phyloP scores from a whole-genome alignment of 1,284 basidiomycete genomes.

The Vanrija humicola region DNA sequence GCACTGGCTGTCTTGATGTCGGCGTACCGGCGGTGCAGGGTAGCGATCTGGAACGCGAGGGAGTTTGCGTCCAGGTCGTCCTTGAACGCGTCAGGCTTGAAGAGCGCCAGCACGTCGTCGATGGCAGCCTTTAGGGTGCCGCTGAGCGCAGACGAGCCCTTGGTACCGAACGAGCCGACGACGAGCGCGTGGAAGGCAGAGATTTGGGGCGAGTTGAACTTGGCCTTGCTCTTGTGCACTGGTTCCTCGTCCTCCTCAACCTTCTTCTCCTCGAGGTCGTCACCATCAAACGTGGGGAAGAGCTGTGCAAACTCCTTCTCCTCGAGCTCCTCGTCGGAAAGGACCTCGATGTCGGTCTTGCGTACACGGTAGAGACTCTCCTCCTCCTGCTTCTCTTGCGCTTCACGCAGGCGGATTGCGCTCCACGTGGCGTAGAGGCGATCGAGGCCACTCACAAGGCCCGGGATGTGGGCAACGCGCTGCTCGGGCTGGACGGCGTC shows the following conservation, averaged over 20 bases:
- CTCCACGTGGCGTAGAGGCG: conserved; percentile 76
- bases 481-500: conserved; percentile 44
- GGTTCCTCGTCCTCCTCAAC: conserved; percentile 5
- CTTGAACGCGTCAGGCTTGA: conserved; percentile 22
- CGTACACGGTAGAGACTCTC: conserved; percentile 76
- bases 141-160: background rate
- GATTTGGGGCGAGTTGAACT: conserved; percentile 23
- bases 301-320: conserved; percentile 74
- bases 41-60: conserved; percentile 34
- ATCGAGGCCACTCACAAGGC: conserved; percentile 61
- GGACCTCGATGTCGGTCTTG: conserved; percentile 58
- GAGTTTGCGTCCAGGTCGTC: conserved; percentile 32
- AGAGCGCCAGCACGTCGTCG: conserved; percentile 22
- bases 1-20: conserved; percentile 45
- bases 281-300: conserved; percentile 76
- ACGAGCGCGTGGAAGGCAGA: conserved; percentile 31
- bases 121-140: conserved; percentile 19
- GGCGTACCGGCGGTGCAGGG: conserved; percentile 33
- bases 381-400: conserved; percentile 61
- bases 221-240: conserved; percentile 10
- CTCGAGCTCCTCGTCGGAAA: conserved; percentile 69
- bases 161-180: conserved; percentile 16
- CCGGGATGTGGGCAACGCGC: conserved; percentile 11
- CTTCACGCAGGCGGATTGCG: conserved; percentile 68
- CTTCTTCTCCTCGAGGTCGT: conserved; percentile 36